Evolutionary conservation across 768 basidiomycete genomes (phyloP).

Genomic region (Suillus brevipes): DNA sequence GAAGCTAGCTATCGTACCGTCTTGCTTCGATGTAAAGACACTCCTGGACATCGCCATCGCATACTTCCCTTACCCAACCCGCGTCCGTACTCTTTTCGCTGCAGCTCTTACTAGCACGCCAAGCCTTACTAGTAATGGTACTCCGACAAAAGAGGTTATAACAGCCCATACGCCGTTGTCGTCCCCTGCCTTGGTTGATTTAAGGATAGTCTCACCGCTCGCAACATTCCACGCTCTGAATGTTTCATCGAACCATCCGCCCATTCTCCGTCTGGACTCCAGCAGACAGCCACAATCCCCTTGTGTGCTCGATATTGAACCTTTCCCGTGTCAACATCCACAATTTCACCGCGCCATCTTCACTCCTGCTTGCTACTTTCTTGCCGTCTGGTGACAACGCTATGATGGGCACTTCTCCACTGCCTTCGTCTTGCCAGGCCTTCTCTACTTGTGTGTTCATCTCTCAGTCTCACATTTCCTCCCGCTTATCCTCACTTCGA

Average conservation of each 20-base stretch:
- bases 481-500: slow-evolving; percentile 34
- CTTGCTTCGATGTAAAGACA: slow-evolving; percentile 49
- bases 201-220: not conserved
- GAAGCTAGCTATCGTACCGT: slow-evolving; percentile 42
- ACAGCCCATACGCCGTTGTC: no score
- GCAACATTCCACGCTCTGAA: not conserved
- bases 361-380: not conserved
- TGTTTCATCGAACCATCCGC: not conserved
- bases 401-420: not conserved
- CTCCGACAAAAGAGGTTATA: no score
- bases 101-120: slow-evolving; percentile 38
- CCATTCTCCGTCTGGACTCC: not conserved
- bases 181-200: not conserved
- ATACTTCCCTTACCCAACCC: slow-evolving; percentile 48
- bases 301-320: not conserved
- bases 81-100: slow-evolving; percentile 45
- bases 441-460: not conserved
- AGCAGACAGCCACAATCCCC: not conserved
- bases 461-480: not conserved
- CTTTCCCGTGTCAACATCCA: no score
- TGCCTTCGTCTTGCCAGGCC: not conserved
- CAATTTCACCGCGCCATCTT: not conserved
- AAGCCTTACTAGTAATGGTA: slow-evolving; percentile 32
- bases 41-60: slow-evolving; percentile 65
- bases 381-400: not conserved